Evolutionary conservation across 352 stramenopile species (phyloP).

Genomic region (Pythium rhizo-oryzae): DNA sequence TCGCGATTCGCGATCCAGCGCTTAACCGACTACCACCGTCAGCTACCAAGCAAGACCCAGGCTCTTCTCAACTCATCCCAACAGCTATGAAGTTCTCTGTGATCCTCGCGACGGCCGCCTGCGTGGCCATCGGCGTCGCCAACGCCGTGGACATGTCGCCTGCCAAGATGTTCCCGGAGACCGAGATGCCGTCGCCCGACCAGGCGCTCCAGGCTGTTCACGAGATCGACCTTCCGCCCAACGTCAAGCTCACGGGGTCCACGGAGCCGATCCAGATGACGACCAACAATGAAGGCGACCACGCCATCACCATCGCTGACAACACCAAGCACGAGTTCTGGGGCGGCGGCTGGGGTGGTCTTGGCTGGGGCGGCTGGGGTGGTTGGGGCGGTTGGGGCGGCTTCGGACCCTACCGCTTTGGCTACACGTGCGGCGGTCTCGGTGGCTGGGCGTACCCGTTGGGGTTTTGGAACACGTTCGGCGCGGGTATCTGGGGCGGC

Average conservation of each 20-base stretch:
- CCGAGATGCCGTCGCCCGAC: background rate
- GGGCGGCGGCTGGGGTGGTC: too few species aligned
- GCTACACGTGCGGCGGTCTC: too few species aligned
- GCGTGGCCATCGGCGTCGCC: background rate
- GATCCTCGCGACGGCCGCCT: constrained; percentile 6
- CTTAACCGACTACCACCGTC: background rate
- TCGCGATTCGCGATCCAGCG: background rate
- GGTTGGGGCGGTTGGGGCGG: too few species aligned
- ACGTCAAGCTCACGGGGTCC: background rate
- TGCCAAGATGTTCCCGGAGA: background rate
- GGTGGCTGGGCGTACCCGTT: too few species aligned
- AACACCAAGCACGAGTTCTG: too few species aligned
- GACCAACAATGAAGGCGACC: too few species aligned
- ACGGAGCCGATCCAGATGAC: background rate
- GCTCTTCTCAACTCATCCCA: background rate
- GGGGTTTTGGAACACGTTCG: too few species aligned
- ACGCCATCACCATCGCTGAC: too few species aligned
- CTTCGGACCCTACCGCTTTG: too few species aligned
- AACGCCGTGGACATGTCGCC: background rate
- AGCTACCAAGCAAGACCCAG: too few species aligned
- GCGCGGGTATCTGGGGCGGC: too few species aligned
- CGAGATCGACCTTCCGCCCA: constrained; percentile 1
- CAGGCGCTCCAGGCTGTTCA: constrained; percentile 2
- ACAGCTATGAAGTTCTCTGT: constrained; percentile 8
- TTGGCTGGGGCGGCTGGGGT: too few species aligned